Evolutionary conservation across 2,329 filamentous ascomycete genomes (phyloP).

Genomic region (Ophiobolus disseminans): DNA sequence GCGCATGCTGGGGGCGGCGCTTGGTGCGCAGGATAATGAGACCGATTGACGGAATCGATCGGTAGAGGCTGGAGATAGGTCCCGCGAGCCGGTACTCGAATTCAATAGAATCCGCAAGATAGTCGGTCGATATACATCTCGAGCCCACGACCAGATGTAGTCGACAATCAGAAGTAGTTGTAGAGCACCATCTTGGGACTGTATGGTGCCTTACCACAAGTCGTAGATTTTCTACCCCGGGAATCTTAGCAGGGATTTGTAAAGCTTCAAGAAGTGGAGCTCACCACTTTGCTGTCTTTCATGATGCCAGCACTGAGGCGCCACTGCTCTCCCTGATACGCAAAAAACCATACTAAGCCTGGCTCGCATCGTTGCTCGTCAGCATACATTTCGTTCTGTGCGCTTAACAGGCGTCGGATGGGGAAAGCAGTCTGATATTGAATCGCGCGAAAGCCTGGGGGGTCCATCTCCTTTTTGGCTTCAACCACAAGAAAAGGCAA

Average conservation of each 20-base stretch:
- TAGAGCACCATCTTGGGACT: conserved; percentile 22
- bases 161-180: conserved; percentile 26
- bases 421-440: conserved; percentile 23
- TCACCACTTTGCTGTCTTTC: conserved; percentile 10
- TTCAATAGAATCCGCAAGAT: conserved; percentile 5
- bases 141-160: conserved; percentile 25
- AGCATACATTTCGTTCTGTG: conserved; percentile 12
- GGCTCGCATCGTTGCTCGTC: conserved; percentile 7
- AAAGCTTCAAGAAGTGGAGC: not conserved
- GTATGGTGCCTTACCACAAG: conserved; percentile 26
- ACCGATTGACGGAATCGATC: conserved; percentile 6
- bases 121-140: conserved; percentile 20
- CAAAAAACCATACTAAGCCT: conserved; percentile 27
- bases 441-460: conserved; percentile 18
- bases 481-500: conserved; percentile 27
- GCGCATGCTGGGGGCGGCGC: not conserved
- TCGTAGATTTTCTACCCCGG: conserved; percentile 19
- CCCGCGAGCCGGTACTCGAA: not conserved
- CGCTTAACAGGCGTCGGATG: conserved; percentile 16
- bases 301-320: conserved; percentile 16
- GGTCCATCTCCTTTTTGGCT: conserved; percentile 19
- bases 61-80: conserved; percentile 6
- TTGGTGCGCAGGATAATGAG: conserved; percentile 1
- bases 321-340: conserved; percentile 25
- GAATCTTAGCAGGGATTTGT: not conserved